phyloP scores from a whole-genome alignment of 768 basidiomycete genomes.

The Pleurotus djamor region DNA sequence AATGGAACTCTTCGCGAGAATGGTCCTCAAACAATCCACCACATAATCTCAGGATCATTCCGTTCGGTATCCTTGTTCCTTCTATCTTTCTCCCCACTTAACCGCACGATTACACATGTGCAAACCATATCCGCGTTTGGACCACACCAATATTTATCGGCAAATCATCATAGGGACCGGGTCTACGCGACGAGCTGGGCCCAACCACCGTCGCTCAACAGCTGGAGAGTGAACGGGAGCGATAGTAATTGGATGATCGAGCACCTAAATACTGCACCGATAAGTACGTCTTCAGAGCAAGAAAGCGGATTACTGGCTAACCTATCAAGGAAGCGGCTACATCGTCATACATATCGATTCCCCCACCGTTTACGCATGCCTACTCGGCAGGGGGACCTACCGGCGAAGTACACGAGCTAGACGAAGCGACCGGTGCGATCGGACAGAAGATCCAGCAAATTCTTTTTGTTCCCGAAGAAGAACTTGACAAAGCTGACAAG shows the following conservation, averaged over 20 bases:
- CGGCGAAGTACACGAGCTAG: conserved; percentile 42
- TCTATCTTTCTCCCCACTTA: conserved; percentile 43
- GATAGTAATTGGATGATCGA: conserved; percentile 23
- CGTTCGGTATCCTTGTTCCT: conserved; percentile 49
- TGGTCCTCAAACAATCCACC: conserved; percentile 13
- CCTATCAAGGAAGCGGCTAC: conserved; percentile 36
- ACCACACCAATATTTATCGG: conserved; percentile 50
- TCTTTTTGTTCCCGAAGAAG: conserved; percentile 39
- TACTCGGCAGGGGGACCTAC: conserved; percentile 53
- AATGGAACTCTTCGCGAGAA: not conserved
- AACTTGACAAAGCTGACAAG: conserved; percentile 46
- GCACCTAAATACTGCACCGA: conserved; percentile 41
- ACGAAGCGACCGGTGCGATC: conserved; percentile 33
- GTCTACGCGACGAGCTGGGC: conserved; percentile 54
- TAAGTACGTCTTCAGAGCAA: conserved; percentile 30
- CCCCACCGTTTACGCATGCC: conserved; percentile 42
- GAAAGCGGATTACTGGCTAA: not conserved
- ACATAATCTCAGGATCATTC: conserved; percentile 49
- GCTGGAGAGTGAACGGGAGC: conserved; percentile 36
- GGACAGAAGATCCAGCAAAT: conserved; percentile 43
- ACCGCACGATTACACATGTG: conserved; percentile 34
- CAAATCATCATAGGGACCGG: conserved; percentile 28
- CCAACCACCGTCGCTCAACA: conserved; percentile 40
- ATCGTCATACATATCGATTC: conserved; percentile 50
- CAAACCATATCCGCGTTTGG: conserved; percentile 42